These are phyloP conservation scores for Alternaria consortialis DNA, from an alignment of 2,329 filamentous ascomycete species.

Conservation along the genomic window DNA sequence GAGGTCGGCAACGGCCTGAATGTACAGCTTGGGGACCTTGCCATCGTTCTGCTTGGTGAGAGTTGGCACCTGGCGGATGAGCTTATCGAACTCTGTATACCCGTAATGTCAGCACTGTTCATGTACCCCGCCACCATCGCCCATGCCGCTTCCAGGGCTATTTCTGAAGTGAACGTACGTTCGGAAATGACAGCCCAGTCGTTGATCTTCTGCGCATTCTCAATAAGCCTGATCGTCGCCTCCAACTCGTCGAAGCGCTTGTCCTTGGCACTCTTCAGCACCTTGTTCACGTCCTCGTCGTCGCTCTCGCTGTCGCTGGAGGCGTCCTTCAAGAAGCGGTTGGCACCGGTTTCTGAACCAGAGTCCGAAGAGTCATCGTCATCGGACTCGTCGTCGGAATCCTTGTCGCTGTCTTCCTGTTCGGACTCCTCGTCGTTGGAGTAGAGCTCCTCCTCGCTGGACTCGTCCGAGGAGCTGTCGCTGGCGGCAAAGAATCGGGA, in stretches of 20 bases:
- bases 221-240: constrained; percentile 85
- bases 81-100: constrained; percentile 84
- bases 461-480: constrained; percentile 96
- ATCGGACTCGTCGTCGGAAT: constrained; percentile 67
- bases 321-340: constrained; percentile 82
- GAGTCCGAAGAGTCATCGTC: constrained; percentile 64
- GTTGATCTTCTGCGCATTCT: constrained; percentile 96
- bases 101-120: constrained; percentile 29
- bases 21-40: constrained; percentile 87
- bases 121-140: constrained; percentile 11
- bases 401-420: constrained; percentile 58
- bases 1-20: constrained; percentile 91
- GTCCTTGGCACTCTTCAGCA: constrained; percentile 97
- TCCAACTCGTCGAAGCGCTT: constrained; percentile 96
- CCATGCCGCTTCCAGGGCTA: not conserved
- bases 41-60: constrained; percentile 67
- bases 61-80: constrained; percentile 79
- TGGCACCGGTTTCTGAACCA: constrained; percentile 73
- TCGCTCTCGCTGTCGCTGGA: constrained; percentile 82
- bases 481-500: constrained; percentile 97
- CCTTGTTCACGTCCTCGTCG: constrained; percentile 83
- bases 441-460: constrained; percentile 94
- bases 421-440: constrained; percentile 71
- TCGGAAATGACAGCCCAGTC: constrained; percentile 94
- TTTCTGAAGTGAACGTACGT: constrained; percentile 65